These are phyloP conservation scores for Tricholoma saponaceum DNA, from an alignment of 768 basidiomycete species.

Conservation along the genomic window DNA sequence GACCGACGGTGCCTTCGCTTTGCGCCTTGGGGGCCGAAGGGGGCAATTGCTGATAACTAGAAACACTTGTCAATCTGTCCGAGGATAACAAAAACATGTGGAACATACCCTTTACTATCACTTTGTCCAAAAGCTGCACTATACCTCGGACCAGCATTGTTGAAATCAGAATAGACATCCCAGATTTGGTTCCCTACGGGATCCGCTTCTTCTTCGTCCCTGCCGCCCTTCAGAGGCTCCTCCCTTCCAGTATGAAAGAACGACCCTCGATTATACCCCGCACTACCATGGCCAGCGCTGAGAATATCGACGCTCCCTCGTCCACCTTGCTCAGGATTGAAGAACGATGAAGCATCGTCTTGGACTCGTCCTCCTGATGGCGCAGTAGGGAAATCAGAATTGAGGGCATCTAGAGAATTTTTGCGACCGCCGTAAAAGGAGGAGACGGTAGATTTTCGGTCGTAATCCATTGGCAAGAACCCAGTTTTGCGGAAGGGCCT, in stretches of 20 bases:
- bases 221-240: constrained; percentile 76
- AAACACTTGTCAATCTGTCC: background rate
- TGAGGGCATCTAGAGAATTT: constrained; percentile 58
- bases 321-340: constrained; percentile 44
- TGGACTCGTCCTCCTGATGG: constrained; percentile 37
- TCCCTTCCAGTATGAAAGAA: constrained; percentile 66
- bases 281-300: constrained; percentile 32
- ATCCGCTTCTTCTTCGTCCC: constrained; percentile 60
- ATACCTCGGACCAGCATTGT: constrained; percentile 79
- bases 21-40: constrained; percentile 38
- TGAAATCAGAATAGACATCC: constrained; percentile 89
- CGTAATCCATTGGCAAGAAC: constrained; percentile 55
- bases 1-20: constrained; percentile 29
- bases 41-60: constrained; percentile 44
- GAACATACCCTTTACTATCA: constrained; percentile 41
- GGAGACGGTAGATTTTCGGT: constrained; percentile 75
- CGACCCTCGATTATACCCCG: constrained; percentile 71
- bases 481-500: background rate
- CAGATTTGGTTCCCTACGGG: constrained; percentile 43
- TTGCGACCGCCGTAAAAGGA: constrained; percentile 74
- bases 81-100: background rate
- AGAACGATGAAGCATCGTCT: constrained; percentile 73
- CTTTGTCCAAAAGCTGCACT: constrained; percentile 54
- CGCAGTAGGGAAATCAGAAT: constrained; percentile 43
- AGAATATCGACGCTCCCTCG: constrained; percentile 46